These are phyloP conservation scores for Ceriops zippeliana DNA, from an alignment of 345 rosid species.

Conservation along the genomic window DNA sequence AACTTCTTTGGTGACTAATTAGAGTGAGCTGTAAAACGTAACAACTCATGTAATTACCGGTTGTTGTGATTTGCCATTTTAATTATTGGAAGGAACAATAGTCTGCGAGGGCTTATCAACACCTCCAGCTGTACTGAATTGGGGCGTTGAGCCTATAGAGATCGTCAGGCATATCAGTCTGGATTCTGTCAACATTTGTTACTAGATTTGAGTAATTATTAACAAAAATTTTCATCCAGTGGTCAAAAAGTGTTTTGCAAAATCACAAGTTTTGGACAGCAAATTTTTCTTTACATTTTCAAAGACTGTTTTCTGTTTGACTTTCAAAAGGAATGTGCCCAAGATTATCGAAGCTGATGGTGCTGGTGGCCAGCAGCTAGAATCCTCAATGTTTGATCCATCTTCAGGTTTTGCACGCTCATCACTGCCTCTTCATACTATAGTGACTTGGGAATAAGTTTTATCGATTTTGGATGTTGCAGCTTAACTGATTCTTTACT, in stretches of 20 bases:
- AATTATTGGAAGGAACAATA: too few species aligned
- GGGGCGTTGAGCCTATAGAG: too few species aligned
- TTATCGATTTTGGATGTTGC: neutral
- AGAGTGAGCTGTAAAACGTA: too few species aligned
- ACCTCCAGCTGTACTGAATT: too few species aligned
- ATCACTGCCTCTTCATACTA: neutral
- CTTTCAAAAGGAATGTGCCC: conserved; percentile 55
- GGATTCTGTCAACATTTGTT: neutral
- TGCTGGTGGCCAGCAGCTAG: conserved; percentile 66
- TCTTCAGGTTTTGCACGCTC: conserved; percentile 52
- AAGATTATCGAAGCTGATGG: conserved; percentile 82
- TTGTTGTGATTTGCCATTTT: too few species aligned
- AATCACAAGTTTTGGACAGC: neutral
- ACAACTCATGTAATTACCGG: too few species aligned
- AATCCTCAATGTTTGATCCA: conserved; percentile 59
- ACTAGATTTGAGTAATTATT: too few species aligned
- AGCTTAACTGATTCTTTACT: conserved; percentile 7
- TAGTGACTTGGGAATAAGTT: neutral
- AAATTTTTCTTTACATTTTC: neutral
- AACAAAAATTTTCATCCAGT: neutral
- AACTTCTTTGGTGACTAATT: too few species aligned
- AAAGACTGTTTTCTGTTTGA: neutral
- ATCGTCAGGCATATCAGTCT: neutral
- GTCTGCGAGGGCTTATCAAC: too few species aligned
- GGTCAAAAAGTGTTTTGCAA: neutral